Conservation (phyloP, 2,329 filamentous ascomycete species). For the Leptodontidium sp. region DNA sequence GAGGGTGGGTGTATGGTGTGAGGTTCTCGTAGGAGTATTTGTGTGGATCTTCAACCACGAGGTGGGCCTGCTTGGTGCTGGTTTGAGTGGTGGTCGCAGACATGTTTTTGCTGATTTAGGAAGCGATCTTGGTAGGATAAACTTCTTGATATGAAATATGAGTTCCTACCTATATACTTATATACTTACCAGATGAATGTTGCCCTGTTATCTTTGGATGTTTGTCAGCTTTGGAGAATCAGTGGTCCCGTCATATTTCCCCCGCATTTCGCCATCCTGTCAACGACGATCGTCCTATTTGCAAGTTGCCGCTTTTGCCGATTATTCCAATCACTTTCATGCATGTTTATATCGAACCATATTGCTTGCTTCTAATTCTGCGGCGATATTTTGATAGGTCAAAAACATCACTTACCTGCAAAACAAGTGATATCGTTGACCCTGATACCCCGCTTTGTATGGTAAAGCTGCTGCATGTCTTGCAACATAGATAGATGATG, state of each 20-base stretch:
- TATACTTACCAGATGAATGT: not conserved
- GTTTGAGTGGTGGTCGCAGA: constrained; percentile 32
- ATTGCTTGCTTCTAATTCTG: not conserved
- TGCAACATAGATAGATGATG: constrained; percentile 26
- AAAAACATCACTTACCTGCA: not conserved
- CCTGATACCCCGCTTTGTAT: not conserved
- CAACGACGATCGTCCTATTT: not conserved
- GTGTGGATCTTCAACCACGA: constrained; percentile 32
- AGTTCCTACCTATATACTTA: not conserved
- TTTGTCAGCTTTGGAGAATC: constrained; percentile 20
- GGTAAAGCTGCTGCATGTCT: not conserved
- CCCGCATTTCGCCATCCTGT: constrained; percentile 37
- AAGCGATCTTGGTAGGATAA: not conserved
- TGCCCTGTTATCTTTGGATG: not conserved
- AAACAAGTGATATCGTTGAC: not conserved
- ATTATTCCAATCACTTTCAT: not conserved
- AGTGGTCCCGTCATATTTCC: constrained; percentile 30
- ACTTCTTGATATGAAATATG: not conserved
- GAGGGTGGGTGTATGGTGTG: constrained; percentile 54
- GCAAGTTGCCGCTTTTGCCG: not conserved
- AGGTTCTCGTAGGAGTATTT: constrained; percentile 44
- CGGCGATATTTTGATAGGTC: not conserved
- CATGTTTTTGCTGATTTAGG: constrained; percentile 22
- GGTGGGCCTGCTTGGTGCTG: constrained; percentile 26
- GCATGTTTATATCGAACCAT: not conserved